Percentiles rank a stretch among this genome's conserved stretches.
These are phyloP conservation scores for Cutaneotrichosporon sp. DNA, from an alignment of 1,284 basidiomycete genomes.

Conservation along the genomic window DNA sequence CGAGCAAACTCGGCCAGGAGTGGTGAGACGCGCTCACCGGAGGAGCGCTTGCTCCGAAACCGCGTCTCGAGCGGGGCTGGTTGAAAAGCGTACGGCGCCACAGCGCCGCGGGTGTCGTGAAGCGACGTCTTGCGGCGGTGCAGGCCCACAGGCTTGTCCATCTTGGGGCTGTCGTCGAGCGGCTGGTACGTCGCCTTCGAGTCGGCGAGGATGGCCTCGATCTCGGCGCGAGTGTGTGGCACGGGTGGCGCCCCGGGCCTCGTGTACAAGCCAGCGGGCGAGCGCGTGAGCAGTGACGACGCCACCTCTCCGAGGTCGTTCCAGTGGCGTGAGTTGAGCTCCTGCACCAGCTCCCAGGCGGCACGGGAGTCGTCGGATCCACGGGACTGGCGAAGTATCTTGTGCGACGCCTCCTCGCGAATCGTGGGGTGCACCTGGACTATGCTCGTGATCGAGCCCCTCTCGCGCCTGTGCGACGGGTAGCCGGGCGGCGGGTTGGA, in stretches of 20 bases:
- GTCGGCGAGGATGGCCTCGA: slow-evolving; percentile 38
- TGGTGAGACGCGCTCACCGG: slow-evolving; percentile 21
- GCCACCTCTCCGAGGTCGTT: background rate
- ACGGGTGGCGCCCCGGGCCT: slow-evolving; percentile 11
- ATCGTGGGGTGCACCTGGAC: slow-evolving; percentile 42
- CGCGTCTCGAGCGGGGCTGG: slow-evolving; percentile 10
- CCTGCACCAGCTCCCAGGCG: background rate
- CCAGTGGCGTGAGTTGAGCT: background rate
- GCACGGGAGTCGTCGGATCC: background rate
- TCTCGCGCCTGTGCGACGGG: slow-evolving; percentile 25
- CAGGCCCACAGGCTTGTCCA: slow-evolving; percentile 3
- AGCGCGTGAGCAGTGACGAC: background rate
- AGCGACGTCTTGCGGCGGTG: slow-evolving; percentile 33
- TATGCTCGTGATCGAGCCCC: slow-evolving; percentile 32
- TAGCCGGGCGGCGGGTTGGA: slow-evolving; percentile 25
- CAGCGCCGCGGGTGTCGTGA: slow-evolving; percentile 24
- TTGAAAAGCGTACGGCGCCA: slow-evolving; percentile 38
- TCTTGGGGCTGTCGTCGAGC: slow-evolving; percentile 24
- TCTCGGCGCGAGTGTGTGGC: slow-evolving; percentile 31
- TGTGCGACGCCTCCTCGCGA: slow-evolving; percentile 41
- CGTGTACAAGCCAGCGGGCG: slow-evolving; percentile 6
- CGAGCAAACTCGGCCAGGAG: slow-evolving; percentile 38
- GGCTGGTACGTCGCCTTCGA: slow-evolving; percentile 39
- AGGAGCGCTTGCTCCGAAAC: slow-evolving; percentile 28
- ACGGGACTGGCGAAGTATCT: slow-evolving; percentile 28